Conservation (phyloP, 1,284 basidiomycete species). For the Mycena citricolor region DNA sequence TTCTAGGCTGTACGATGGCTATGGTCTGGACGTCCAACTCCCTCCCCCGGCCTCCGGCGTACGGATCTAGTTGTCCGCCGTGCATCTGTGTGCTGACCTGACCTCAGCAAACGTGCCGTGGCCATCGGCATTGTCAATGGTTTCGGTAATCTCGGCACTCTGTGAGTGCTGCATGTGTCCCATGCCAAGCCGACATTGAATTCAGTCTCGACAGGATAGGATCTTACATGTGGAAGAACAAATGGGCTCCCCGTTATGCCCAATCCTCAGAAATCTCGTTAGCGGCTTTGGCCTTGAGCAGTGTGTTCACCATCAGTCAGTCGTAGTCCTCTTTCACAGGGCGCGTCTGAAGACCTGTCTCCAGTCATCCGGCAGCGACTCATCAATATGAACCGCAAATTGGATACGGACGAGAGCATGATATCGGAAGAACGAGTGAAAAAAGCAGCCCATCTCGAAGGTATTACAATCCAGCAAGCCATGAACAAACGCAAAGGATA, state of each 20-base stretch:
- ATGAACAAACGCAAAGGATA: conserved; percentile 47
- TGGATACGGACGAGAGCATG: conserved; percentile 42
- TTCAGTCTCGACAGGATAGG: conserved; percentile 37
- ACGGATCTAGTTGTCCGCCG: conserved; percentile 24
- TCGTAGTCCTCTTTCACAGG: conserved; percentile 8
- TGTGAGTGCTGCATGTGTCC: too few species aligned
- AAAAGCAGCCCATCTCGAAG: conserved; percentile 50
- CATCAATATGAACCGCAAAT: conserved; percentile 41
- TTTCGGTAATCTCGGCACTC: conserved; percentile 13
- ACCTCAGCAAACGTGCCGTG: conserved; percentile 15
- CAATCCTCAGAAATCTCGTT: conserved; percentile 50
- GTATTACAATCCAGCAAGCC: conserved; percentile 50
- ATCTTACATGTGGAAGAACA: conserved; percentile 50
- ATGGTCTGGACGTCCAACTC: conserved; percentile 64
- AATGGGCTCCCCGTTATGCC: conserved; percentile 49
- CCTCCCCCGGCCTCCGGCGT: conserved; percentile 63
- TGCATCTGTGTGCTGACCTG: conserved; percentile 6
- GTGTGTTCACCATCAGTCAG: conserved; percentile 36
- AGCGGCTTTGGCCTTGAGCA: conserved; percentile 36
- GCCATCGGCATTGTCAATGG: conserved; percentile 20
- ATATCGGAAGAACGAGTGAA: conserved; percentile 46
- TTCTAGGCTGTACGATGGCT: conserved; percentile 57
- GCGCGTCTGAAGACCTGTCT: not conserved
- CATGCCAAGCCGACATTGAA: not conserved
- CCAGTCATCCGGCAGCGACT: conserved; percentile 50